Conservation (phyloP, 345 rosid genomes). For the Psidium friedrichsthalianum region DNA sequence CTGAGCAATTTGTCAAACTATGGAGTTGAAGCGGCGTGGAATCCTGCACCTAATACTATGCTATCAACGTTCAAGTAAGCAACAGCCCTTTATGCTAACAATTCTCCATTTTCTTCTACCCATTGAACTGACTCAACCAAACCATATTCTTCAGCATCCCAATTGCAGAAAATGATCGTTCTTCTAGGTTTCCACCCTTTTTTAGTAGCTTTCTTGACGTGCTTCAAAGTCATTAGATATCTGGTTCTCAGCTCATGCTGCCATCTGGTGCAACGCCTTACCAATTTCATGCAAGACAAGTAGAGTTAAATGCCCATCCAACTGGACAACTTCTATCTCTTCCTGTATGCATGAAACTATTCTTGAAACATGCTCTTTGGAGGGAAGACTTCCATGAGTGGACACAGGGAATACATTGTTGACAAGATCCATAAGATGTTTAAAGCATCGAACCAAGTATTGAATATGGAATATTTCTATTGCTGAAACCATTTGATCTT, state of each 20-base stretch:
- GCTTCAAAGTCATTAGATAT: no score
- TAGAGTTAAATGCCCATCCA: conserved; percentile 82
- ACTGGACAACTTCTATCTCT: conserved; percentile 86
- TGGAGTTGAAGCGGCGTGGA: no score
- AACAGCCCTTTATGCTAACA: no score
- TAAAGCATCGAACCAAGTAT: conserved; percentile 65
- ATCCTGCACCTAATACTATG: no score
- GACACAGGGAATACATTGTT: conserved; percentile 79
- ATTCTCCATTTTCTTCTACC: no score
- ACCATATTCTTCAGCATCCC: no score
- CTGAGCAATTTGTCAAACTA: no score
- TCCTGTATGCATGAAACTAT: conserved; percentile 80
- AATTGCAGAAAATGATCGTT: no score
- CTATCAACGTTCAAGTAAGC: no score
- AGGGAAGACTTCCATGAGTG: conserved; percentile 87
- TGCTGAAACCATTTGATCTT: conserved; percentile 68
- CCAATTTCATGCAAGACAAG: conserved; percentile 82
- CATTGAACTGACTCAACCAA: no score
- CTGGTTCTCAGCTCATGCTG: conserved; percentile 93
- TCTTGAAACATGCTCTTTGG: conserved; percentile 80
- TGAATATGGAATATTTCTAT: conserved; percentile 86
- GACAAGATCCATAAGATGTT: conserved; percentile 84
- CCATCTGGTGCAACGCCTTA: conserved; percentile 69
- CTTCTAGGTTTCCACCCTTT: no score
- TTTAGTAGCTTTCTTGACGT: no score